Evolutionary conservation across 352 stramenopile genomes (phyloP), one percentile per base, ranked within the genome.

Genomic region (Globisporangium alternatum): DNA sequence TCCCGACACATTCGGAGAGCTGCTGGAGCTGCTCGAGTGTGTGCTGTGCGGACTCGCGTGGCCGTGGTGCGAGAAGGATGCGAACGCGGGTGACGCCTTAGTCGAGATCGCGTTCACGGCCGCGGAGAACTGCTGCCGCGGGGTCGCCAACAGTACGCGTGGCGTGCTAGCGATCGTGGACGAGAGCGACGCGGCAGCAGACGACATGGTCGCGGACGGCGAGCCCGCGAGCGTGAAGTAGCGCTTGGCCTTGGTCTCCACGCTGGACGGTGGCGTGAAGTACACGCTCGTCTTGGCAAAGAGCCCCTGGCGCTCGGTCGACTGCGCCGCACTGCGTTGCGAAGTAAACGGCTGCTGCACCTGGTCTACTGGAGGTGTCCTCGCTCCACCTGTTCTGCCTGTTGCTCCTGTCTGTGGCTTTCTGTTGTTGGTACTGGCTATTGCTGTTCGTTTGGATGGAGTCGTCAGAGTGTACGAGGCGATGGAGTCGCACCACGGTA

Each of bases 101-200:
- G 83, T 89, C 19, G 83, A 92, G 17, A 91, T 86, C 7, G 81
- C 82, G 61, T 73, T 93, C 52, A 94, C 80, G 6, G 86, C 86
- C 3, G 87, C 85, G 0, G 85, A 90, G 45, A 93, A 77, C 58
- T 92, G 83, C 62, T 92, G 87, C 0, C 83, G 75, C 25, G 85
- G 87, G 12, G 83, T 89, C 4, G 83, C 65, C 25, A 95, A 54
- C 19, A 68, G 60, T 21, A 93, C 70, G 35, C 83, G 83, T 6
- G 84, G 84, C 1, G 83, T 93, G 56, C 80, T 91, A 2, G 81
- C 78, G 52, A 94, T 81, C 22, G 86, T 93, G 0, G 81, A 89
- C 19, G 79, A 88, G 10, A 91, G 70, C 6, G 79, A 83, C 28
- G 83, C 80, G 1, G 81, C 83, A n/a, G 83, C 84, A 58, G 83